Evolutionary conservation across 768 basidiomycete genomes (phyloP), one percentile per base, ranked within the genome.

Genomic region (Wakefieldia striispora): DNA sequence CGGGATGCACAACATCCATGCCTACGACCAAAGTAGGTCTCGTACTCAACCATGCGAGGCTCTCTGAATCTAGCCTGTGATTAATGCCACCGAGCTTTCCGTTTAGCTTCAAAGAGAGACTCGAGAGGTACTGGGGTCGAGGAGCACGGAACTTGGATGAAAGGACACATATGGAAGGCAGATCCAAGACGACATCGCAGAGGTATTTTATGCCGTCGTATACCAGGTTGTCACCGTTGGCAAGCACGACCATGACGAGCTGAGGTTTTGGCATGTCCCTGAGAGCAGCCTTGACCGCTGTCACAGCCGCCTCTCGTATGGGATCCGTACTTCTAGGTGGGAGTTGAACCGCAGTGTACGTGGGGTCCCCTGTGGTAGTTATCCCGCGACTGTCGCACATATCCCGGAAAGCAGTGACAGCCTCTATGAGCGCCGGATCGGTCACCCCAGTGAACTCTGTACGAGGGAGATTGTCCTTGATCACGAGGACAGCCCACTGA

Each of bases 1-100:
- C 81, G 16, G 87, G 86, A 64, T 91, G 88, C 1, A 84, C 88
- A n/a, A 86, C 83, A 44, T 73, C 73, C 63, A 75, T 74, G 29
- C 77, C 77, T 4, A 78, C 71, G 17, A 79, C 55, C 73, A 79
- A 78, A 6, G 77, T 79, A 23, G 69, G 62, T 48, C 62, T 64
- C 23, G 62, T 40, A 38, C 51, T 59, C 17, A 79, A 59, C 73
- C 72, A 75, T n/a, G 13, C 42, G 19, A 19, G 36, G 43, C 67
- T 61, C 46, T 62, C 65, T 12, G 51, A 44, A 17, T 61, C 57
- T 31, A 78, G 57, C 21, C 51, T 57, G 47, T 78, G 76, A 49
- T 79, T 79, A 37, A 75, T 60, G 21, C 77, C 77, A 8, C 77
- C 77, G 27, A 75, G 58, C 60, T 79, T 79, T 60, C 73, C 72